phyloP scores from a whole-genome alignment of 176 grass and related monocot genomes.

The Hyparrhenia diplandra region DNA sequence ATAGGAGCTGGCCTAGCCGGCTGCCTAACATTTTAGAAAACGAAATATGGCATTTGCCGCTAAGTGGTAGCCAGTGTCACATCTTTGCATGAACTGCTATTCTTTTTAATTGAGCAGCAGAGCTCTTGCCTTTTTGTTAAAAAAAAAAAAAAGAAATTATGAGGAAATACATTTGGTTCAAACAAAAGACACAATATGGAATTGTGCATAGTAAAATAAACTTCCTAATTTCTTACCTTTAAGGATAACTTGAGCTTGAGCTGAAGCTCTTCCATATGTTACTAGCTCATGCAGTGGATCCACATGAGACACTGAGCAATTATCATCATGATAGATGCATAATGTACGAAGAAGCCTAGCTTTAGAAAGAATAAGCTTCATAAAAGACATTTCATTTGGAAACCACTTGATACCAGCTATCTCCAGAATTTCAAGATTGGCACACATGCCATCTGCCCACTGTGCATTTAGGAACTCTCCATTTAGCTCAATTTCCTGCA shows the following conservation, averaged over 20 bases:
- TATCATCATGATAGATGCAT: not conserved
- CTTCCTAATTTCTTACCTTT: not conserved
- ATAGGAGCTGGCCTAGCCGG: too few species aligned
- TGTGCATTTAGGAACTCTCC: constrained; percentile 21
- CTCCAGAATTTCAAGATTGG: constrained; percentile 28
- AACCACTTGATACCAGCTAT: not conserved
- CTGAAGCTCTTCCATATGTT: constrained; percentile 14
- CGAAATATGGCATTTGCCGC: too few species aligned
- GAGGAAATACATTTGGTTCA: not conserved
- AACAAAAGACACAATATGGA: not conserved
- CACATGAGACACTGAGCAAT: not conserved
- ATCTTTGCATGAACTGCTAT: too few species aligned
- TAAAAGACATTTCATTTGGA: constrained; percentile 36
- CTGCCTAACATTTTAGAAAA: not conserved
- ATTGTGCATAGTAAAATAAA: not conserved
- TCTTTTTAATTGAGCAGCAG: too few species aligned
- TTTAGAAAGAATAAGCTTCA: constrained; percentile 31
- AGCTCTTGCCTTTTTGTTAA: too few species aligned
- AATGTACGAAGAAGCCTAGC: constrained; percentile 9
- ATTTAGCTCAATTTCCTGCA: constrained; percentile 6
- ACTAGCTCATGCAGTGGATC: not conserved
- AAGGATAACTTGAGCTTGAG: constrained; percentile 15
- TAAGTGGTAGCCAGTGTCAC: too few species aligned
- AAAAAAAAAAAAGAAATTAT: not conserved
- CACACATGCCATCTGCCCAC: constrained; percentile 30